phyloP scores from a whole-genome alignment of 1,284 basidiomycete genomes.

The Schizophyllum commune region DNA sequence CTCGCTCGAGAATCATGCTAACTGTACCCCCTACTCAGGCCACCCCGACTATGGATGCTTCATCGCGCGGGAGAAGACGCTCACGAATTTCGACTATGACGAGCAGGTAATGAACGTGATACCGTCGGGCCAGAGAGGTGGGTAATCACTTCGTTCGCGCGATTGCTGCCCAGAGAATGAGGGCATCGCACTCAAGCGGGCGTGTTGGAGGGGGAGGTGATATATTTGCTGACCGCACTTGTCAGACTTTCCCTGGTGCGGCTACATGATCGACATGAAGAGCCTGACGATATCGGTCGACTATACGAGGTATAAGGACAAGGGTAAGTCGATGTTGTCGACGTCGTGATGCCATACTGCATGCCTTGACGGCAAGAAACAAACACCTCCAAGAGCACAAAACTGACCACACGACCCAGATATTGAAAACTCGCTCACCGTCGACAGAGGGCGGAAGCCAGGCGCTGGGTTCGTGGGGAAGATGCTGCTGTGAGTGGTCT shows the following conservation, averaged over 20 bases:
- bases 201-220: too few species aligned
- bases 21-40: constrained; percentile 44
- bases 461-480: constrained; percentile 56
- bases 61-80: constrained; percentile 82
- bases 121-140: constrained; percentile 41
- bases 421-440: constrained; percentile 55
- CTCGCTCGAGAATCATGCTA: neutral
- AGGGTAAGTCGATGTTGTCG: too few species aligned
- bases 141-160: constrained; percentile 7
- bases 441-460: constrained; percentile 50
- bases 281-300: constrained; percentile 74
- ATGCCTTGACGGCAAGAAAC: too few species aligned
- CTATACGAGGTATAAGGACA: constrained; percentile 56
- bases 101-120: constrained; percentile 46
- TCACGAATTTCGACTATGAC: constrained; percentile 77
- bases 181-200: too few species aligned
- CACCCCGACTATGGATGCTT: constrained; percentile 92
- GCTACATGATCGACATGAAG: constrained; percentile 67
- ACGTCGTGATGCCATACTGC: neutral
- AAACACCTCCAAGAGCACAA: too few species aligned
- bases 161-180: too few species aligned
- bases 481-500: constrained; percentile 65
- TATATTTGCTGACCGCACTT: too few species aligned
- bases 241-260: constrained; percentile 90
- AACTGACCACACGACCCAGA: too few species aligned